Percentiles rank a stretch among this genome's conserved stretches.
Conservation (phyloP, 345 rosid genomes). For the Eucalyptus cloeziana region DNA sequence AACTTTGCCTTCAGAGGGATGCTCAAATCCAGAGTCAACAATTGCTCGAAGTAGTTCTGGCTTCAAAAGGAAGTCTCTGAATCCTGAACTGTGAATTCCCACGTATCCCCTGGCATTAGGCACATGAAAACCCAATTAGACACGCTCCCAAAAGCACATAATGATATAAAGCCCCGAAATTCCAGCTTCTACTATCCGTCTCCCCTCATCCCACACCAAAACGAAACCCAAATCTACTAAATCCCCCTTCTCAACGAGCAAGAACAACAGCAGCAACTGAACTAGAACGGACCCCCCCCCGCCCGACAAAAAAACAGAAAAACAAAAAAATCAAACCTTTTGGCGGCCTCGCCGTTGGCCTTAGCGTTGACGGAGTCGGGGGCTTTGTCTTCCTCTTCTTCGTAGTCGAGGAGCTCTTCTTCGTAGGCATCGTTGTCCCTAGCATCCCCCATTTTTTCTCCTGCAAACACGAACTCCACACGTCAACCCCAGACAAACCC, state of each 20-base stretch:
- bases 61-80: constrained; percentile 98
- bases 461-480: background rate
- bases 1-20: constrained; percentile 87
- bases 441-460: constrained; percentile 61
- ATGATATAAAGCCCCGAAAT: background rate
- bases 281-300: background rate
- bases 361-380: constrained; percentile 53
- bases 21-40: constrained; percentile 99
- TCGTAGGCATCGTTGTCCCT: constrained; percentile 94
- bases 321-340: constrained; percentile 3
- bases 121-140: background rate
- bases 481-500: background rate
- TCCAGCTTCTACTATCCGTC: background rate
- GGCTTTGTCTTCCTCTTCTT: constrained; percentile 91
- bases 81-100: constrained; percentile 99
- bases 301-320: background rate
- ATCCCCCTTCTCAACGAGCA: background rate
- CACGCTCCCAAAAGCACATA: background rate
- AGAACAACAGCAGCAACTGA: background rate
- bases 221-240: background rate
- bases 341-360: constrained; percentile 81
- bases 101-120: constrained; percentile 68
- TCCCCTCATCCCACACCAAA: background rate
- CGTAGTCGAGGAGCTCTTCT: constrained; percentile 98
- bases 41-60: constrained; percentile 98